Evolutionary conservation across 768 basidiomycete species (phyloP), one percentile per base, ranked within the genome.

Genomic region (Mycena indigotica): DNA sequence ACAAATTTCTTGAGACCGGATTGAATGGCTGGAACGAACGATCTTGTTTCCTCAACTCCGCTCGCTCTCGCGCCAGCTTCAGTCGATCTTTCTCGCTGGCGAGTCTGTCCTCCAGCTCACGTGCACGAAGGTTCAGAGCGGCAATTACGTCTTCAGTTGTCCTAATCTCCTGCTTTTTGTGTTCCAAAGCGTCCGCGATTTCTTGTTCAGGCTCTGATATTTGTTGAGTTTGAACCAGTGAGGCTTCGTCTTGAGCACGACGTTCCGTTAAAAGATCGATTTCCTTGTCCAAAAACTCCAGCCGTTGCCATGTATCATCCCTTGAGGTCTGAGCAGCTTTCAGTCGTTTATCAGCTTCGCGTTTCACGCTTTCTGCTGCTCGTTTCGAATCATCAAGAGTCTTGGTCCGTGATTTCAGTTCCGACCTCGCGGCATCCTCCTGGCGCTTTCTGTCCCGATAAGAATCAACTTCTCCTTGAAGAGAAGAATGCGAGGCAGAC

Each of bases 311-410:
- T 0, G 88, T 82, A 53, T 79, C 85, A 66, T 91, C 87, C 29
- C 88, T 83, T 58, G 81, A 75, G 40, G 68, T 78, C 69, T 86
- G 85, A 16, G 84, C 85, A n/a, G 80, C 77, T 65, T 86, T 89
- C 57, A 95, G 79, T 64, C 87, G 87, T 77, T 91, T 94, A 73
- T 98, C 96, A 3, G 89, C 93, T 46, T 98, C 95, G 44, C 86
- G 82, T 68, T 86, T 89, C 51, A 78, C 72, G 50, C 83, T 78
- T 72, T 99, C 97, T 12, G 94, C 93, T 26, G 77, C 77, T 28
- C 96, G 87, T 72, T 88, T 91, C 53, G 84, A 76, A 69, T 99
- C 96, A 64, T 99, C 96, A 2, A 98, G 76, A 2, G 78, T 70
- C 73, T 95, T 96, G 48, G 90, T 91, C 49, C 88, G 86, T n/a